Conservation (phyloP, 2,329 filamentous ascomycete species). For the Claviceps lovelessii region DNA sequence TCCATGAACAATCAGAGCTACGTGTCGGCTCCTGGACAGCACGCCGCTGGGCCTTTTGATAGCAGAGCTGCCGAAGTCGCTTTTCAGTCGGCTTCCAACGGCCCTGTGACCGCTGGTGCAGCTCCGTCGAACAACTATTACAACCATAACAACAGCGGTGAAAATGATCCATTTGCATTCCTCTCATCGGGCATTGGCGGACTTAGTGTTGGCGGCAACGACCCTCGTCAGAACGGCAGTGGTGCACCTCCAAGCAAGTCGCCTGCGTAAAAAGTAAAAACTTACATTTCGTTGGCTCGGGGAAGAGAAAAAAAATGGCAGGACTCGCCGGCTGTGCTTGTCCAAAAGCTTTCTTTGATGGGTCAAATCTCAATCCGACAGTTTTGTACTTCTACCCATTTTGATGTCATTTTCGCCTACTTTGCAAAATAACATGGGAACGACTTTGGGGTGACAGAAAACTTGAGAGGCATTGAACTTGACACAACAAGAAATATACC, state of each 20-base stretch:
- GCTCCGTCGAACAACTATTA: slow-evolving; percentile 46
- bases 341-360: slow-evolving; percentile 14
- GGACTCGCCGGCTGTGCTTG: slow-evolving; percentile 10
- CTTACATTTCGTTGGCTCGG: neutral
- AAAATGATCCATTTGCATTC: slow-evolving; percentile 69
- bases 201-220: slow-evolving; percentile 54
- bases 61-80: slow-evolving; percentile 88
- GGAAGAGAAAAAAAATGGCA: neutral
- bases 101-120: slow-evolving; percentile 60
- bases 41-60: slow-evolving; percentile 78
- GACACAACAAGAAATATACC: slow-evolving; percentile 19
- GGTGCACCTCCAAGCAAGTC: slow-evolving; percentile 44
- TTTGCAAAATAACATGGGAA: slow-evolving; percentile 6
- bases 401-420: slow-evolving; percentile 13
- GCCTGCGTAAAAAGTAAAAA: slow-evolving; percentile 29
- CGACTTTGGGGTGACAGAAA: slow-evolving; percentile 29
- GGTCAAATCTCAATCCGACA: slow-evolving; percentile 11
- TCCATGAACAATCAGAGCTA: slow-evolving; percentile 66
- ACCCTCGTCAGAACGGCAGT: slow-evolving; percentile 48
- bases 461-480: slow-evolving; percentile 29
- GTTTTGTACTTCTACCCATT: slow-evolving; percentile 11
- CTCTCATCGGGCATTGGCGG: slow-evolving; percentile 59
- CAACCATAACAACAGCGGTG: slow-evolving; percentile 45
- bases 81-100: slow-evolving; percentile 78
- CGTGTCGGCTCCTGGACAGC: slow-evolving; percentile 60